phyloP scores from a whole-genome alignment of 208 protist genomes.

The Crithidia bombi region DNA sequence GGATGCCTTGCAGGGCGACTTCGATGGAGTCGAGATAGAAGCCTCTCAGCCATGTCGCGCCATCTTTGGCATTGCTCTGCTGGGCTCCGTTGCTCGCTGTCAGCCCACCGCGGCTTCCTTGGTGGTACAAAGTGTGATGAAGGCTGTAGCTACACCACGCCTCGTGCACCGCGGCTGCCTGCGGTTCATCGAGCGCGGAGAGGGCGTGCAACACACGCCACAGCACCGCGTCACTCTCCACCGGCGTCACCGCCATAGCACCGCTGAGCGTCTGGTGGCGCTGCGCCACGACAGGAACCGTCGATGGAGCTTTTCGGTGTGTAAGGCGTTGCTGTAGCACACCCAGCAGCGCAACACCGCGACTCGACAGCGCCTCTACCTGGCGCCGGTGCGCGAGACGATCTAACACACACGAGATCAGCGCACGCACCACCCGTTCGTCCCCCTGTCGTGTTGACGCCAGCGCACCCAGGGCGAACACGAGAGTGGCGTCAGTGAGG shows the following conservation, averaged over 20 bases:
- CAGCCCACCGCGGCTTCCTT: too few species aligned
- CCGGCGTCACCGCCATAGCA: not conserved
- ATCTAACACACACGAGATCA: not conserved
- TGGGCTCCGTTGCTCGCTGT: too few species aligned
- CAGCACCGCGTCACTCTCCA: not conserved
- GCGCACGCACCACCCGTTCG: not conserved
- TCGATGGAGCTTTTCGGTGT: too few species aligned
- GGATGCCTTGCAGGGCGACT: not conserved
- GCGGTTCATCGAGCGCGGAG: not conserved
- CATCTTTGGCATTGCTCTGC: slow-evolving; percentile 5
- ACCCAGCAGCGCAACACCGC: slow-evolving; percentile 18
- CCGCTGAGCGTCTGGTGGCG: too few species aligned
- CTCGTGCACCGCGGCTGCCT: slow-evolving; percentile 28
- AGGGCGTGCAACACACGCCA: slow-evolving; percentile 17
- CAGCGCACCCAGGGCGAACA: not conserved
- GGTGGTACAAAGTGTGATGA: too few species aligned
- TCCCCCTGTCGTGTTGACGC: not conserved
- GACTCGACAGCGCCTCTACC: slow-evolving; percentile 6
- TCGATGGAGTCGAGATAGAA: slow-evolving; percentile 9
- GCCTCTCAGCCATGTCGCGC: too few species aligned
- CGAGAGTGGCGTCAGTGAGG: slow-evolving; percentile 1
- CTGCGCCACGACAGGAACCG: too few species aligned
- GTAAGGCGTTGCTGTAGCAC: not conserved
- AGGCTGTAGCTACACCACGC: slow-evolving; percentile 8
- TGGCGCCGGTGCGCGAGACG: slow-evolving; percentile 15